These are phyloP conservation scores for Fonsecaea multimorphosa DNA, from an alignment of 2,329 filamentous ascomycete genomes.

Conservation along the genomic window DNA sequence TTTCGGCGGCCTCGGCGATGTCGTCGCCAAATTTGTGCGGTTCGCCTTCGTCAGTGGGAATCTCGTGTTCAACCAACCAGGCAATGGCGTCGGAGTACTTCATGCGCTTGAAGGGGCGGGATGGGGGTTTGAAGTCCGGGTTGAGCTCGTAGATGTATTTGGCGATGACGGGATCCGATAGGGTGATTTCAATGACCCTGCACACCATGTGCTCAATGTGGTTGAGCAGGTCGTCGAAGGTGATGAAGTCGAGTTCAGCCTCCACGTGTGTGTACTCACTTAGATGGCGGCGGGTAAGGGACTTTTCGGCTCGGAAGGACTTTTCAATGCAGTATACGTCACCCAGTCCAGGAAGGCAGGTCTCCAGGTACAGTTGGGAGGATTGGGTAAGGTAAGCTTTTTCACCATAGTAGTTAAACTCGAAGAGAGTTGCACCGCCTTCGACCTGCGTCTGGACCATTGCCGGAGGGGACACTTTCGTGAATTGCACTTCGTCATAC, in stretches of 20 bases:
- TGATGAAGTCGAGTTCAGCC: constrained; percentile 94
- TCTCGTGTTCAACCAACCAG: constrained; percentile 89
- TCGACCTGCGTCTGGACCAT: constrained; percentile 96
- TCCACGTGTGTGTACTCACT: constrained; percentile 98
- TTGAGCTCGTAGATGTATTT: constrained; percentile 83
- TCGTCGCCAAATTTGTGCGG: constrained; percentile 93
- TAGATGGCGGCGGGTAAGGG: constrained; percentile 88
- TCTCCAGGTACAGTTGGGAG: constrained; percentile 96
- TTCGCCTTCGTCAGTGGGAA: constrained; percentile 81
- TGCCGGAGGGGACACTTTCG: constrained; percentile 86
- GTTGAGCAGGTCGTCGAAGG: constrained; percentile 82
- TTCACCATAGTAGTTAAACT: constrained; percentile 86
- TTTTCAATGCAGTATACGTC: constrained; percentile 98
- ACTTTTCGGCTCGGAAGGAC: constrained; percentile 98
- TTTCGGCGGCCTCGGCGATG: constrained; percentile 96
- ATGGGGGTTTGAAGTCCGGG: constrained; percentile 82
- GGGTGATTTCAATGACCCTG: constrained; percentile 77
- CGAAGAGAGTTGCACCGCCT: constrained; percentile 89
- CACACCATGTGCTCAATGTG: constrained; percentile 90
- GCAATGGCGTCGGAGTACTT: constrained; percentile 91
- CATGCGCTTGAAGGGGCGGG: constrained; percentile 92
- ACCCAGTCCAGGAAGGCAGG: constrained; percentile 84
- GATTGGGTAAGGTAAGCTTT: constrained; percentile 94
- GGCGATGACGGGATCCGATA: constrained; percentile 75
- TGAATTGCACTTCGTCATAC: constrained; percentile 76